These are phyloP conservation scores for Sistotremastrum niveocremeum DNA, from an alignment of 768 basidiomycete genomes.

Conservation along the genomic window DNA sequence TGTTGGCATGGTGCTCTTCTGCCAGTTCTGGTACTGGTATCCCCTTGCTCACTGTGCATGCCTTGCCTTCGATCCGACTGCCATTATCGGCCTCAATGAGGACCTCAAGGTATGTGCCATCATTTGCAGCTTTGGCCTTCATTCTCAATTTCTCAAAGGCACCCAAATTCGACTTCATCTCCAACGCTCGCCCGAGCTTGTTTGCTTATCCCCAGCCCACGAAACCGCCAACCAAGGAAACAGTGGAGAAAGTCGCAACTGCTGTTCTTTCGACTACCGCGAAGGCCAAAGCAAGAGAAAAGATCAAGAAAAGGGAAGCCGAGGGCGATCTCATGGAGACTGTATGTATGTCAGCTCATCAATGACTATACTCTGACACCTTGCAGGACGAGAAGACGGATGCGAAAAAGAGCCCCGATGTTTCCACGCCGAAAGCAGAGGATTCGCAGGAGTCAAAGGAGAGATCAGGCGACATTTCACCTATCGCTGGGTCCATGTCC, in stretches of 20 bases:
- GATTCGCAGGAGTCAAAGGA: conserved; percentile 23
- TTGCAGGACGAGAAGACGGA: conserved; percentile 42
- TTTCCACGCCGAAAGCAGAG: conserved; percentile 56
- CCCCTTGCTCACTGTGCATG: conserved; percentile 89
- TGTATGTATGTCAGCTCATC: conserved; percentile 28
- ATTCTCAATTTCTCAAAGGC: conserved; percentile 32
- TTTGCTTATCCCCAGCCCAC: conserved; percentile 85
- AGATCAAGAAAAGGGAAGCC: conserved; percentile 40
- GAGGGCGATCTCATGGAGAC: conserved; percentile 76
- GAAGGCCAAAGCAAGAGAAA: conserved; percentile 90
- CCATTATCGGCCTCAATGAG: conserved; percentile 81
- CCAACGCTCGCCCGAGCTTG: conserved; percentile 79
- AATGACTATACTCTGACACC: background rate
- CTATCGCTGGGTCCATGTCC: conserved; percentile 39
- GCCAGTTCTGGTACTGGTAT: conserved; percentile 99
- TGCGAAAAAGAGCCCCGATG: conserved; percentile 36
- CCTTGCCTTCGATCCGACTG: conserved; percentile 90
- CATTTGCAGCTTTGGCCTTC: background rate
- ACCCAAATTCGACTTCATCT: conserved; percentile 87
- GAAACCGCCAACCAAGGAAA: conserved; percentile 87
- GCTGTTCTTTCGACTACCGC: conserved; percentile 96
- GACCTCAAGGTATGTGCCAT: conserved; percentile 55
- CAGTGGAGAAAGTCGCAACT: conserved; percentile 80
- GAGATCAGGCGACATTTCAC: conserved; percentile 44
- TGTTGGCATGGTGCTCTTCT: conserved; percentile 96